Percentiles rank a stretch among this genome's conserved stretches.
Conservation (phyloP, 2,329 filamentous ascomycete genomes). For the Trichoderma cornu-damae region DNA sequence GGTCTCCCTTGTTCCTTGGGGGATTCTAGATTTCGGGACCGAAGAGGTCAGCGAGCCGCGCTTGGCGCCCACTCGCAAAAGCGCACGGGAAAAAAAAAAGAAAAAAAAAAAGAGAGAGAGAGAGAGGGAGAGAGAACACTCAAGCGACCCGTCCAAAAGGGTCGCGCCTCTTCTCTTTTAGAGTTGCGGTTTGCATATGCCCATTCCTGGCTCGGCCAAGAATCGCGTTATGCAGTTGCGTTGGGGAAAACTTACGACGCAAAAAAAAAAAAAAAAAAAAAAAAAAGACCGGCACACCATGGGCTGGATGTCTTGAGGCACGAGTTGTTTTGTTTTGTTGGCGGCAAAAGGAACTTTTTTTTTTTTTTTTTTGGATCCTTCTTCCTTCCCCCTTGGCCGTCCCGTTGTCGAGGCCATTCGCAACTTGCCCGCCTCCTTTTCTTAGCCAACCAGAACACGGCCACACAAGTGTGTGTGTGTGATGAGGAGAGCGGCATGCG, state of each 20-base stretch:
- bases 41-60: background rate
- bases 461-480: too few species aligned
- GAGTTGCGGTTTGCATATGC: constrained; percentile 5
- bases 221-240: constrained; percentile 1
- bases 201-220: background rate
- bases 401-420: background rate
- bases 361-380: background rate
- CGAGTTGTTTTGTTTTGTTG: background rate
- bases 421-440: too few species aligned
- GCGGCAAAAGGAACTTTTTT: constrained; percentile 4
- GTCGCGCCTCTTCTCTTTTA: constrained; percentile 5
- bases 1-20: background rate
- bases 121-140: background rate
- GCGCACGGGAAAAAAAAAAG: background rate
- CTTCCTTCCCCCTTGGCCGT: background rate
- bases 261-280: too few species aligned
- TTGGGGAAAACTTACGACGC: background rate
- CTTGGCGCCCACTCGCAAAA: background rate
- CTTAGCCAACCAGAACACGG: background rate
- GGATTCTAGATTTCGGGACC: background rate
- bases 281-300: background rate
- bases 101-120: background rate
- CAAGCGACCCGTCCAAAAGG: constrained; percentile 7
- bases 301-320: background rate
- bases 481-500: background rate